These are phyloP conservation scores for Megacollybia marginata DNA, from an alignment of 768 basidiomycete genomes.

Conservation along the genomic window DNA sequence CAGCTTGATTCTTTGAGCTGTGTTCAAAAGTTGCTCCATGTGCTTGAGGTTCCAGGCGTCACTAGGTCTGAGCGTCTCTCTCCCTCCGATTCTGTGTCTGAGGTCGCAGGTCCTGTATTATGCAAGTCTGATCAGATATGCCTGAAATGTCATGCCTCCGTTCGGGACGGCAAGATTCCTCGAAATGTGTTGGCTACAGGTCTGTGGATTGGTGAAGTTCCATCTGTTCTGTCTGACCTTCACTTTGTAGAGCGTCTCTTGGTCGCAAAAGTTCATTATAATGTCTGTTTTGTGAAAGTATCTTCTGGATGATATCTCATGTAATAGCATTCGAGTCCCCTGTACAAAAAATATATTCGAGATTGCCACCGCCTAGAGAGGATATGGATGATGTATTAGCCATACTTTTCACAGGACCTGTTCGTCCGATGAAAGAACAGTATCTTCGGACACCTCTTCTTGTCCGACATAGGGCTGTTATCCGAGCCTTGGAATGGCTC, in stretches of 20 bases:
- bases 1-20: conserved; percentile 1
- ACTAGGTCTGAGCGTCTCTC: background rate
- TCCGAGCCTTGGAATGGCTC: conserved; percentile 25
- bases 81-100: background rate
- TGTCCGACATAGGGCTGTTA: no score
- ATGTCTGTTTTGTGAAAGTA: no score
- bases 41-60: background rate
- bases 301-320: no score
- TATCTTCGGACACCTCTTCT: no score
- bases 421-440: conserved; percentile 17
- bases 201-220: conserved; percentile 21
- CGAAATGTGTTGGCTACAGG: conserved; percentile 3
- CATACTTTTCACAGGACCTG: no score
- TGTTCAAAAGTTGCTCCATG: background rate
- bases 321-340: no score
- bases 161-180: conserved; percentile 4
- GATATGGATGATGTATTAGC: no score
- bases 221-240: conserved; percentile 8
- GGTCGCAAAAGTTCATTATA: conserved; percentile 9
- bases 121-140: background rate
- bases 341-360: no score
- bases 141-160: background rate
- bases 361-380: no score
- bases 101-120: background rate
- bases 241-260: conserved; percentile 14